A percentile compares a stretch with the other conserved stretches of the same genome.
These are phyloP conservation scores for Ceratobasidium sp. DNA, from an alignment of 1,284 basidiomycete species.

Conservation along the genomic window DNA sequence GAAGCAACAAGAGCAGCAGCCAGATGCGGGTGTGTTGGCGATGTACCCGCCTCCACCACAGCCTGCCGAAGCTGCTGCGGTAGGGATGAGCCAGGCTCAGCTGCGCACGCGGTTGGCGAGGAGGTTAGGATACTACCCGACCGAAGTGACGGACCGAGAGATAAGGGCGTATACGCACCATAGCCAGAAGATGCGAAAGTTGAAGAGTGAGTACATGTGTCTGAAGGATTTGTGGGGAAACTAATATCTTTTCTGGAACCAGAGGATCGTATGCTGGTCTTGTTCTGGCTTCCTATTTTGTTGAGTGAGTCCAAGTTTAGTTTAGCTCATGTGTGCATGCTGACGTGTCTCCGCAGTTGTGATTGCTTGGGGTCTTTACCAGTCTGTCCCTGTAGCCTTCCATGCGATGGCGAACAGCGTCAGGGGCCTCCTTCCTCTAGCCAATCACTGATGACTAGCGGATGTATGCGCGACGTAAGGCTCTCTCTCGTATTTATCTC, in stretches of 20 bases:
- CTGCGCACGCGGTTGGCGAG: constrained; percentile 47
- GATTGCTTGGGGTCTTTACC: constrained; percentile 49
- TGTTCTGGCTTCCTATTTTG: constrained; percentile 95
- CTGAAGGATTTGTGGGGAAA: constrained; percentile 11
- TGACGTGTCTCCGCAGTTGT: constrained; percentile 43
- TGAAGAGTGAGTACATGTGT: constrained; percentile 43
- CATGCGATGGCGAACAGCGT: constrained; percentile 30
- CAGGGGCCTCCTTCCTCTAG: constrained; percentile 37
- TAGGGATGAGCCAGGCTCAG: constrained; percentile 45
- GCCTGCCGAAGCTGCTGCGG: constrained; percentile 44
- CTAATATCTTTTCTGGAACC: constrained; percentile 43
- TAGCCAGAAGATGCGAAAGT: constrained; percentile 65
- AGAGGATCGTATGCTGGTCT: constrained; percentile 92
- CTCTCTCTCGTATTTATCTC: constrained; percentile 21
- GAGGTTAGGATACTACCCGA: constrained; percentile 62
- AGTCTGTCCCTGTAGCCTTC: constrained; percentile 46
- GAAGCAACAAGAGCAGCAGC: constrained; percentile 42
- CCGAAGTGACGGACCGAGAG: constrained; percentile 67
- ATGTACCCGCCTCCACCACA: constrained; percentile 31
- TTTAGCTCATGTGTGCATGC: constrained; percentile 1
- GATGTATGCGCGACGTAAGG: not conserved
- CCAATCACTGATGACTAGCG: not conserved
- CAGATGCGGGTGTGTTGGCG: constrained; percentile 44
- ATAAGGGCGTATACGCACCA: constrained; percentile 73
- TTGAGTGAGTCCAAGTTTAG: constrained; percentile 64